A percentile compares a stretch with the other conserved stretches of the same genome.
Conservation (phyloP, 208 protist species). For the Tritrichomonas musculus region DNA sequence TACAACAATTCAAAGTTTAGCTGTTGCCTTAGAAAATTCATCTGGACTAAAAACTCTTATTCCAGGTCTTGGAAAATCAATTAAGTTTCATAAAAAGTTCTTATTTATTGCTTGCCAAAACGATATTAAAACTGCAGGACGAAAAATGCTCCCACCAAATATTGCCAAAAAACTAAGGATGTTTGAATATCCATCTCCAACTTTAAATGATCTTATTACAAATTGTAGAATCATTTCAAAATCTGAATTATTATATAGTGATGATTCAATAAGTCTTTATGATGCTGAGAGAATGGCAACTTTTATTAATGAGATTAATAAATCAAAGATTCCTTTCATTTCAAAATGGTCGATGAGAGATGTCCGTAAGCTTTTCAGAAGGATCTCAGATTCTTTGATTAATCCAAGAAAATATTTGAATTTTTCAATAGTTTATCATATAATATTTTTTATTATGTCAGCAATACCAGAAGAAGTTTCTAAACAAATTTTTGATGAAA, state of each 20-base stretch:
- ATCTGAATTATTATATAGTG: not conserved
- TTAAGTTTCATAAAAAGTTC: not conserved
- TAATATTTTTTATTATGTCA: not conserved
- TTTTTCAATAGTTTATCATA: not conserved
- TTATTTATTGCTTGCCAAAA: constrained; percentile 20
- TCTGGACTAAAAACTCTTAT: not conserved
- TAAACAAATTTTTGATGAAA: not conserved
- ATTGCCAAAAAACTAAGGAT: not conserved
- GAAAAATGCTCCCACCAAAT: not conserved
- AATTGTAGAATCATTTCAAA: too few relatives aligned
- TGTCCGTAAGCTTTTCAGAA: not conserved
- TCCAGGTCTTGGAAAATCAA: not conserved
- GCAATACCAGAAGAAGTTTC: not conserved
- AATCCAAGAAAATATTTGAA: not conserved
- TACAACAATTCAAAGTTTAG: not conserved
- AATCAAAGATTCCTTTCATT: too few relatives aligned
- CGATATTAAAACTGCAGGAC: not conserved
- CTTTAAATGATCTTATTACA: not conserved
- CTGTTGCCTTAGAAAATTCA: not conserved
- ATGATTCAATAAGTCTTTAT: too few relatives aligned
- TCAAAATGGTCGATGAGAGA: not conserved
- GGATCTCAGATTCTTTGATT: not conserved
- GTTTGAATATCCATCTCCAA: not conserved
- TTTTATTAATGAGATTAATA: too few relatives aligned
- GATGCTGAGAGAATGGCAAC: too few relatives aligned